Evolutionary conservation across 768 basidiomycete species (phyloP).

Genomic region (Mycena vulgaris): DNA sequence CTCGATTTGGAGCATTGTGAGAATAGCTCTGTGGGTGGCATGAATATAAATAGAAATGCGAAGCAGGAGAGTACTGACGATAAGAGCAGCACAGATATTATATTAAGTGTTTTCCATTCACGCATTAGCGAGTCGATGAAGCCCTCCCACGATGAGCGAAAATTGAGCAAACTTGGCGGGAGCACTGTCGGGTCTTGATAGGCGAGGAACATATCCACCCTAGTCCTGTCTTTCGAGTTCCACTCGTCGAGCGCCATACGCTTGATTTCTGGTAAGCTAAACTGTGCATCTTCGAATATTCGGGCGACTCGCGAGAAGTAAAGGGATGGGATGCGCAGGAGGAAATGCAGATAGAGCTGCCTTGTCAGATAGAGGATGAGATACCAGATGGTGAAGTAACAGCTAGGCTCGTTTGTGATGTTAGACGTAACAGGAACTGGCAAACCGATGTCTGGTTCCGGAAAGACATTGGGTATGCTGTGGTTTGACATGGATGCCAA

Average conservation of each 20-base stretch:
- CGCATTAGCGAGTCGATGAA: constrained; percentile 69
- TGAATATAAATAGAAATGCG: background rate
- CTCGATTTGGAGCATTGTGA: constrained; percentile 54
- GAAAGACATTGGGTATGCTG: too few species aligned
- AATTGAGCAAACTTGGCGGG: constrained; percentile 63
- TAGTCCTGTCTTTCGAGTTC: background rate
- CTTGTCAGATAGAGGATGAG: background rate
- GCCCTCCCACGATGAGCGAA: constrained; percentile 69
- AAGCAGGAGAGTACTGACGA: constrained; percentile 17
- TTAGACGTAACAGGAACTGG: background rate
- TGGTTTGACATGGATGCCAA: too few species aligned
- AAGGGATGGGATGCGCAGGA: constrained; percentile 37
- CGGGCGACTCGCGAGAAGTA: constrained; percentile 61
- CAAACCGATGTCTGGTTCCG: background rate
- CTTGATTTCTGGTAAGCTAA: constrained; percentile 66
- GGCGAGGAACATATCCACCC: background rate
- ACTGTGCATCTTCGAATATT: constrained; percentile 68
- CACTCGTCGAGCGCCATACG: constrained; percentile 34
- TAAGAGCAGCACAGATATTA: constrained; percentile 44
- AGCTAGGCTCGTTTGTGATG: background rate
- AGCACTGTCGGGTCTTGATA: constrained; percentile 46
- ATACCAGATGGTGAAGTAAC: too few species aligned
- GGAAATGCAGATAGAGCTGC: background rate
- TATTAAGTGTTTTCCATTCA: constrained; percentile 37
- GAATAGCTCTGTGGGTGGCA: constrained; percentile 51